A percentile compares a stretch with the other conserved stretches of the same genome.
These are phyloP conservation scores for Rhodotorula sp. DNA, from an alignment of 1,284 basidiomycete genomes.

Conservation along the genomic window DNA sequence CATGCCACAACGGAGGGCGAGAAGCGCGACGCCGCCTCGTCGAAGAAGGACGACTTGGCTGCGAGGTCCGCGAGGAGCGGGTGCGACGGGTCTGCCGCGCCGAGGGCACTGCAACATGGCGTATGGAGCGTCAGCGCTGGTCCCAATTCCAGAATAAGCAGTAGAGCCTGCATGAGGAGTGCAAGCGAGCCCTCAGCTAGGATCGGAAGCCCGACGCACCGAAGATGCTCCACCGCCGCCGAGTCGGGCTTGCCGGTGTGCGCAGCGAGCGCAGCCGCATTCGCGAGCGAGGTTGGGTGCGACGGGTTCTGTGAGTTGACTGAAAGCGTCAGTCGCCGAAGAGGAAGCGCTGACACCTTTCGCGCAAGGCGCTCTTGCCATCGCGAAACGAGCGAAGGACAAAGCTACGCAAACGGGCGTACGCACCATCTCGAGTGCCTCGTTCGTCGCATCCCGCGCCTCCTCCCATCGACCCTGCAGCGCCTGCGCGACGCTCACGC, in stretches of 20 bases:
- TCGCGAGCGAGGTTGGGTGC: slow-evolving; percentile 43
- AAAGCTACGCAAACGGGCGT: slow-evolving; percentile 19
- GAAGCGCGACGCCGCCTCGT: slow-evolving; percentile 43
- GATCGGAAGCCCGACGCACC: not conserved
- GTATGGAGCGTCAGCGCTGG: not conserved
- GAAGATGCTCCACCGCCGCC: slow-evolving; percentile 15
- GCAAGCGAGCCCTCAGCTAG: too few species aligned
- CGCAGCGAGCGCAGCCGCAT: slow-evolving; percentile 37
- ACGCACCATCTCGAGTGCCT: slow-evolving; percentile 70
- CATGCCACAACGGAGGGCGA: slow-evolving; percentile 20
- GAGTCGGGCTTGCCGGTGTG: slow-evolving; percentile 31
- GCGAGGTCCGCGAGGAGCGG: slow-evolving; percentile 66
- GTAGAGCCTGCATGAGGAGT: too few species aligned
- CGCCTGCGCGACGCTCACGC: slow-evolving; percentile 79
- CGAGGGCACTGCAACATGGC: slow-evolving; percentile 58
- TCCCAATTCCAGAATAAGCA: too few species aligned
- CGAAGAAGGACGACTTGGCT: slow-evolving; percentile 64
- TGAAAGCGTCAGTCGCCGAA: not conserved
- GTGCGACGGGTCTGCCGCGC: slow-evolving; percentile 63
- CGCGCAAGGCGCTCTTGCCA: not conserved
- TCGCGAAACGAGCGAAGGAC: not conserved
- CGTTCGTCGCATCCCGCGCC: slow-evolving; percentile 79
- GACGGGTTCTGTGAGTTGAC: slow-evolving; percentile 33
- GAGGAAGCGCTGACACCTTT: too few species aligned
- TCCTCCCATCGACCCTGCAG: slow-evolving; percentile 76